These are phyloP conservation scores for Neophaeococcomyces mojaviensis DNA, from an alignment of 2,329 filamentous ascomycete genomes.

Conservation along the genomic window DNA sequence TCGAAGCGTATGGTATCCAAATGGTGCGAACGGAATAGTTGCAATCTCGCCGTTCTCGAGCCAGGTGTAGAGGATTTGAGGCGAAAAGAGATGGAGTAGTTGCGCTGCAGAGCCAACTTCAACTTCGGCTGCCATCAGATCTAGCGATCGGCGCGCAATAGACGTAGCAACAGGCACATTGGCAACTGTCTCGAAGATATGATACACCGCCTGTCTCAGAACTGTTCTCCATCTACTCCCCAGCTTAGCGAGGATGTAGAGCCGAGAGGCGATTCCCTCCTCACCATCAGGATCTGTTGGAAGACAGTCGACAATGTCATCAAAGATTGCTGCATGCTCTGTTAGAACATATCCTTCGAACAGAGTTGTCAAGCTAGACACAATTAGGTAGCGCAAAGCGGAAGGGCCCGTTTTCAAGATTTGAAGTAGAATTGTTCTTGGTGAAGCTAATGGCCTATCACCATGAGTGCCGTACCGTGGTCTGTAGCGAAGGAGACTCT, in stretches of 20 bases:
- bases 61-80: slow-evolving; percentile 90
- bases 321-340: slow-evolving; percentile 73
- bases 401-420: slow-evolving; percentile 62
- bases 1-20: slow-evolving; percentile 63
- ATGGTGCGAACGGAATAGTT: slow-evolving; percentile 77
- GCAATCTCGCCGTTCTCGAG: slow-evolving; percentile 58
- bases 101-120: slow-evolving; percentile 54
- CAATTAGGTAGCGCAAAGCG: slow-evolving; percentile 67
- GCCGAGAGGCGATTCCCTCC: slow-evolving; percentile 78
- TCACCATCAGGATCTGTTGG: slow-evolving; percentile 62
- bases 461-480: slow-evolving; percentile 58
- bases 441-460: slow-evolving; percentile 44
- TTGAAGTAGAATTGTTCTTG: slow-evolving; percentile 64
- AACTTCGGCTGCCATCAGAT: slow-evolving; percentile 57
- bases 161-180: slow-evolving; percentile 56
- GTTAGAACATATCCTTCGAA: slow-evolving; percentile 78
- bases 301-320: slow-evolving; percentile 74
- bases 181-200: slow-evolving; percentile 85
- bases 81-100: slow-evolving; percentile 75
- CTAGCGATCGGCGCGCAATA: slow-evolving; percentile 68
- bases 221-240: slow-evolving; percentile 81
- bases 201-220: slow-evolving; percentile 78
- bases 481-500: slow-evolving; percentile 59
- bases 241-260: slow-evolving; percentile 67
- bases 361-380: slow-evolving; percentile 60